These are phyloP conservation scores for Geosmithia flava DNA, from an alignment of 2,329 filamentous ascomycete genomes.

Conservation along the genomic window DNA sequence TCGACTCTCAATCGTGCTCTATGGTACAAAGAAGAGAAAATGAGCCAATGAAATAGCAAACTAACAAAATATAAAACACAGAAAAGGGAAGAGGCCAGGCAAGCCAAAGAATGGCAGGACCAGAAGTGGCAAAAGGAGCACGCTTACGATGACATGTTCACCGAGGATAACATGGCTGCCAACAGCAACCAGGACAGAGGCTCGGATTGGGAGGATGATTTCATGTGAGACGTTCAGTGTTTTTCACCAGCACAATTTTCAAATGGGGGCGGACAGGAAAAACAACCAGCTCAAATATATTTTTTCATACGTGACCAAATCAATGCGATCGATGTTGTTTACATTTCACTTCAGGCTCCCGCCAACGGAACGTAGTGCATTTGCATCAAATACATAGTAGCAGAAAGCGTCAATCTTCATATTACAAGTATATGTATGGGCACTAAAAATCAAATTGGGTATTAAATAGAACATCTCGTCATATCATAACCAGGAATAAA, in stretches of 20 bases:
- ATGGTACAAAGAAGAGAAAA: background rate
- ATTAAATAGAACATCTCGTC: background rate
- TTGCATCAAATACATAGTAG: no score
- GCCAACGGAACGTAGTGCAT: no score
- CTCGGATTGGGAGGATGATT: slow-evolving; percentile 76
- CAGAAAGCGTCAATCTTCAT: no score
- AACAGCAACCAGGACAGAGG: slow-evolving; percentile 79
- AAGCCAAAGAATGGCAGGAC: slow-evolving; percentile 72
- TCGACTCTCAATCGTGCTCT: background rate
- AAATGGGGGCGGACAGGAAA: no score
- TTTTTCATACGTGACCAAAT: no score
- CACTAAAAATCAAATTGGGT: background rate
- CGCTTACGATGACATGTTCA: slow-evolving; percentile 87
- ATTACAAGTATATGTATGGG: background rate
- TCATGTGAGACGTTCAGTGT: slow-evolving; percentile 68
- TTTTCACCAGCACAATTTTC: no score
- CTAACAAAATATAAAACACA: slow-evolving; percentile 15
- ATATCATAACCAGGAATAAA: background rate
- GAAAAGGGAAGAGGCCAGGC: slow-evolving; percentile 64
- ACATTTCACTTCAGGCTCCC: no score
- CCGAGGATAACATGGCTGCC: slow-evolving; percentile 63
- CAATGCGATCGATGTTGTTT: no score
- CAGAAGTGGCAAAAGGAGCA: slow-evolving; percentile 96
- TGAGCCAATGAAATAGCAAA: no score
- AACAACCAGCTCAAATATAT: no score